These are phyloP conservation scores for Spergularia azorica DNA, from an alignment of 179 eudicot species.

Conservation along the genomic window DNA sequence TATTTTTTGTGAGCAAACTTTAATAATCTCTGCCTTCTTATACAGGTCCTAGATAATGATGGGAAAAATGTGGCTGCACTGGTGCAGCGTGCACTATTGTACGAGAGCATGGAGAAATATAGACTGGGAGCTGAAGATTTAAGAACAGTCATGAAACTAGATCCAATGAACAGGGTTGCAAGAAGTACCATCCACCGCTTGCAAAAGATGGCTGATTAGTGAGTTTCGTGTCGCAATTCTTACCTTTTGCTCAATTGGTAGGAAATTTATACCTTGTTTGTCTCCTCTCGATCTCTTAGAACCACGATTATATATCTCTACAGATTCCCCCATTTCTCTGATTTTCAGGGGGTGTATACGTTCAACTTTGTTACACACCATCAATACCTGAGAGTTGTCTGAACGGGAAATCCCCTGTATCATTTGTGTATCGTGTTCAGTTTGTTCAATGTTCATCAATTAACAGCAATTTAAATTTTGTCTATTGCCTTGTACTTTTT, in stretches of 20 bases:
- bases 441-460: not conserved
- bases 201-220: conserved; percentile 72
- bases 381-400: not conserved
- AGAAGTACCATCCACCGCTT: conserved; percentile 92
- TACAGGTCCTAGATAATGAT: conserved; percentile 75
- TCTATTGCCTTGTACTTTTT: not conserved
- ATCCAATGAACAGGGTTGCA: conserved; percentile 93
- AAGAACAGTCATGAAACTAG: conserved; percentile 89
- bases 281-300: not conserved
- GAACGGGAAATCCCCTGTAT: conserved; percentile 3
- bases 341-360: conserved; percentile 15
- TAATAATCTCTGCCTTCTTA: conserved; percentile 11
- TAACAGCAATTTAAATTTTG: not conserved
- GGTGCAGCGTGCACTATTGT: conserved; percentile 91
- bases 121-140: conserved; percentile 96
- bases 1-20: not conserved
- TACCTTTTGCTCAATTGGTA: conserved; percentile 21
- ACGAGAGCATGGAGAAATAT: conserved; percentile 97
- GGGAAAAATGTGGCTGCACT: conserved; percentile 62
- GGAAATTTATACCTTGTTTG: conserved; percentile 15
- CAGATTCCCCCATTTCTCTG: not conserved
- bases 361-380: conserved; percentile 4
- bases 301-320: not conserved
- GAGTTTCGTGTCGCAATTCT: not conserved
- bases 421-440: not conserved